A percentile compares a stretch with the other conserved stretches of the same genome.
Evolutionary conservation across 1,284 basidiomycete genomes (phyloP).

Genomic region (Trametes sp.): DNA sequence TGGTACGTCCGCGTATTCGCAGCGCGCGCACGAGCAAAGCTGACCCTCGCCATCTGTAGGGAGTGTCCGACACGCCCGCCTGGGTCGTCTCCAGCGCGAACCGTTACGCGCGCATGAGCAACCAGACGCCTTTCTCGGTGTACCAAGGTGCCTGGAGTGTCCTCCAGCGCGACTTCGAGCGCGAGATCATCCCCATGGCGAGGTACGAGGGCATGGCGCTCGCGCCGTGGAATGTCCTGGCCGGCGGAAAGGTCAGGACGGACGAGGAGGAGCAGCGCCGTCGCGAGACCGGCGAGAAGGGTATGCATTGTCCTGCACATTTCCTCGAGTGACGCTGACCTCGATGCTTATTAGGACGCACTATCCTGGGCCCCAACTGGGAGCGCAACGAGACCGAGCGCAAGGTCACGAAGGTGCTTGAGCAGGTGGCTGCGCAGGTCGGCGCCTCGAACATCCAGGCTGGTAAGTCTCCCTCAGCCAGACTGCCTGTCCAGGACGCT

Average conservation of each 20-base stretch:
- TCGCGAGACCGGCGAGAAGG: conserved; percentile 32
- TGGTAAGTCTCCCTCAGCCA: conserved; percentile 36
- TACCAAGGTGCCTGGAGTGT: conserved; percentile 60
- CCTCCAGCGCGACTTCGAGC: conserved; percentile 52
- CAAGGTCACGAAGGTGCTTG: conserved; percentile 25
- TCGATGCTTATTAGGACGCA: conserved; percentile 31
- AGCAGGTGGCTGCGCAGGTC: conserved; percentile 33
- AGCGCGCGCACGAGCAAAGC: not conserved
- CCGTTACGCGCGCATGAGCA: conserved; percentile 54
- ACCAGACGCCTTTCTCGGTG: conserved; percentile 54
- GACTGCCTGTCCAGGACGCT: not conserved
- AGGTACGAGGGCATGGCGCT: conserved; percentile 45
- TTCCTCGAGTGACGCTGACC: conserved; percentile 7
- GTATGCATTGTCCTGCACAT: not conserved
- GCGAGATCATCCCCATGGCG: conserved; percentile 61
- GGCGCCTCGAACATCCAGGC: conserved; percentile 34
- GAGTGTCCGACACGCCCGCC: conserved; percentile 53
- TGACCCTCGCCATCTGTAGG: conserved; percentile 21
- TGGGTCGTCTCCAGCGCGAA: conserved; percentile 61
- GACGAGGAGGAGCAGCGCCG: conserved; percentile 37
- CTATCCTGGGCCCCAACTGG: conserved; percentile 5
- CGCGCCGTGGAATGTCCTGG: not conserved
- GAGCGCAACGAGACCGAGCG: not conserved
- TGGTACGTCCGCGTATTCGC: conserved; percentile 34
- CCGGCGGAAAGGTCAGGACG: conserved; percentile 38